These are phyloP conservation scores for Lepiota brunneoincarnata DNA, from an alignment of 768 basidiomycete species.

Conservation along the genomic window DNA sequence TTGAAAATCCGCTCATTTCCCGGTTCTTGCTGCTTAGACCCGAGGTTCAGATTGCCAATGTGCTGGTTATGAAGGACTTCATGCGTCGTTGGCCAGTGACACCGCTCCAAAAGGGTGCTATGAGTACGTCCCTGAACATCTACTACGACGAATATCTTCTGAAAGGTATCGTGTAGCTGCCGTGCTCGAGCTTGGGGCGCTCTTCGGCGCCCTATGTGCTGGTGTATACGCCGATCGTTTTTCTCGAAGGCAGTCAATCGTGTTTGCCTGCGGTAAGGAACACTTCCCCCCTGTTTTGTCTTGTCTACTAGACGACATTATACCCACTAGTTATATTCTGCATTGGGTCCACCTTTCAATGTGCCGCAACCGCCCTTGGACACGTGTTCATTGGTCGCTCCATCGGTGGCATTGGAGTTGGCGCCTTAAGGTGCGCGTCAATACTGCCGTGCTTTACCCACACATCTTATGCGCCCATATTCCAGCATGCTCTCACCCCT, in stretches of 20 bases:
- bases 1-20: not conserved
- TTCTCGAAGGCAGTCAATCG: constrained; percentile 67
- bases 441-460: constrained; percentile 10
- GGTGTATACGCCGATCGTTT: constrained; percentile 68
- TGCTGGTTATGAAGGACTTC: constrained; percentile 82
- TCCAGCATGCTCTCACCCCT: constrained; percentile 73
- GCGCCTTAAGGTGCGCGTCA: constrained; percentile 54
- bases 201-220: constrained; percentile 68
- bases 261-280: constrained; percentile 60
- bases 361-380: constrained; percentile 49
- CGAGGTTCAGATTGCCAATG: constrained; percentile 62
- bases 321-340: constrained; percentile 56
- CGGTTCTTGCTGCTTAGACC: not conserved
- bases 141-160: not conserved
- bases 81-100: constrained; percentile 64
- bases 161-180: constrained; percentile 51
- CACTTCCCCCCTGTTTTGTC: not conserved
- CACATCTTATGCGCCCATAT: constrained; percentile 10
- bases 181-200: constrained; percentile 71
- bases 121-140: constrained; percentile 51
- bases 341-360: constrained; percentile 70
- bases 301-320: not conserved
- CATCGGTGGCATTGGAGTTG: constrained; percentile 79
- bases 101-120: constrained; percentile 69
- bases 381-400: constrained; percentile 70